These are phyloP conservation scores for Sporothrix protearum DNA, from an alignment of 2,329 filamentous ascomycete species.

Conservation along the genomic window DNA sequence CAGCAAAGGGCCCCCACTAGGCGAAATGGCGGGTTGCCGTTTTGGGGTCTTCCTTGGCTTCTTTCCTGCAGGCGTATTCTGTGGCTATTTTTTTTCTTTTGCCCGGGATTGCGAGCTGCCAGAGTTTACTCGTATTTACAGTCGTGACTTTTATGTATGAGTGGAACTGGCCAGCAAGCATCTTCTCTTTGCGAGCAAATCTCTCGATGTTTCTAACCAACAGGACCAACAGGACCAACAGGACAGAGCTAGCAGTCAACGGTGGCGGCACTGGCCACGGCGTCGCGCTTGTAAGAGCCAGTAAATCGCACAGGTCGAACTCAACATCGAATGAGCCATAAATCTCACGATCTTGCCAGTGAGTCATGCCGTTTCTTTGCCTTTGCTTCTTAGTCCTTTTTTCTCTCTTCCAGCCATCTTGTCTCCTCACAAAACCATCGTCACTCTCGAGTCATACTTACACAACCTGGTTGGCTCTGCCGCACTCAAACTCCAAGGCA, in stretches of 20 bases:
- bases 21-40: slow-evolving; percentile 1
- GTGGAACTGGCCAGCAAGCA: not conserved
- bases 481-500: not conserved
- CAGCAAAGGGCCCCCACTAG: not conserved
- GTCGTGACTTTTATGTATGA: not conserved
- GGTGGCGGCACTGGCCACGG: not conserved
- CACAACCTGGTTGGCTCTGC: not conserved
- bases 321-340: not conserved
- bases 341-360: not conserved
- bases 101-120: not conserved
- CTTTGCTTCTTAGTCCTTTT: not conserved
- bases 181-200: not conserved
- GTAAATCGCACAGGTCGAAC: not conserved
- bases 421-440: not conserved
- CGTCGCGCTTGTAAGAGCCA: not conserved
- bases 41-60: not conserved
- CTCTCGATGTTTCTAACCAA: not conserved
- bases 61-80: not conserved
- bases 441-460: not conserved
- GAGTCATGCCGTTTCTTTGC: not conserved
- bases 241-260: not conserved
- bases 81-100: not conserved
- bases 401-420: not conserved
- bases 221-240: not conserved
- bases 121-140: too few species aligned